Percentiles rank a stretch among this genome's conserved stretches.
phyloP scores from a whole-genome alignment of 2,329 filamentous ascomycete species.

The Esteya vermicola region DNA sequence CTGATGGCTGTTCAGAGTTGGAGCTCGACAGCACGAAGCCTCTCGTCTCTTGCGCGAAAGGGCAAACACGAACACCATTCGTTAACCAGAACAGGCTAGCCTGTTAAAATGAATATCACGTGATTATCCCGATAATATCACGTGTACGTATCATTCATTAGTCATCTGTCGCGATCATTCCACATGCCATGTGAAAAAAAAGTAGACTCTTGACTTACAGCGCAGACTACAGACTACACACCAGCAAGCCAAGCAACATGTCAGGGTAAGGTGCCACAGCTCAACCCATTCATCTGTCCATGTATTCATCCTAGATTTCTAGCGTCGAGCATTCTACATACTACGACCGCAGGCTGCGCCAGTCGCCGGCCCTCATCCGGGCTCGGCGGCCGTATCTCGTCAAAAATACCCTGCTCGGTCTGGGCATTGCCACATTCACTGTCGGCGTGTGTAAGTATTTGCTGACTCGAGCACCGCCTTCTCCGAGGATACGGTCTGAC shows the following conservation, averaged over 20 bases:
- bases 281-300: not conserved
- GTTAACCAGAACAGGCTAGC: not conserved
- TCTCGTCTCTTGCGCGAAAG: not conserved
- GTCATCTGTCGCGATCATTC: not conserved
- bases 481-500: not conserved
- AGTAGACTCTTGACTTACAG: too few relatives aligned
- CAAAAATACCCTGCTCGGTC: conserved; percentile 73
- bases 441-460: conserved; percentile 69
- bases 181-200: too few relatives aligned
- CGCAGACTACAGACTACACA: too few relatives aligned
- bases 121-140: too few relatives aligned
- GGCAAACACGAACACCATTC: not conserved
- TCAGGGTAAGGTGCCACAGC: conserved; percentile 7
- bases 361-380: conserved; percentile 78
- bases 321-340: conserved; percentile 52
- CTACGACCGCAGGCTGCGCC: conserved; percentile 78
- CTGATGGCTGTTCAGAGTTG: not conserved
- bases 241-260: conserved; percentile 5
- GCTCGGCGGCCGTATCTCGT: conserved; percentile 82
- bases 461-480: not conserved
- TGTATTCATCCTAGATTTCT: not conserved
- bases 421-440: conserved; percentile 62
- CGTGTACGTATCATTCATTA: not conserved
- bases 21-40: not conserved
- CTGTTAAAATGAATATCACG: not conserved